Evolutionary conservation across 495 filamentous ascomycete genomes (phyloP), one percentile per base, ranked within the genome.

Genomic region (Parathielavia hyrcaniae): DNA sequence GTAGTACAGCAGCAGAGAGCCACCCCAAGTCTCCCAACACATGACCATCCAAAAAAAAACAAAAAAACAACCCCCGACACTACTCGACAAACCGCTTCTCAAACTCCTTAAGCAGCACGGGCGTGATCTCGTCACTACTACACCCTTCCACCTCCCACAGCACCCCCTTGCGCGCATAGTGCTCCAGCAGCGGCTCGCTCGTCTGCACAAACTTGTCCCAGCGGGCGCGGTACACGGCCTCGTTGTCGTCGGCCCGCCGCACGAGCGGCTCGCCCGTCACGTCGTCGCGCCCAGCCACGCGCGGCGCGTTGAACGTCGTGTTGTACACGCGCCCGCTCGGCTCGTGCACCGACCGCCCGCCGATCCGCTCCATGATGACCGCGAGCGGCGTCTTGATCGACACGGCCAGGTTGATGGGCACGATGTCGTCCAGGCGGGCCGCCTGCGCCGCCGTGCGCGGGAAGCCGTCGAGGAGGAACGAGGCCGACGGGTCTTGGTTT

Each of bases 391-490:
- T 88, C 59, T 74, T 68, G 50, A 85, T 73, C 53, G 81, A 81
- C 50, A 96, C 85, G 61, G 89, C 93, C 59, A 96, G 81, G 73
- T 98, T 98, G 62, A 98, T 90, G 4, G 90, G 88, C 36, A 98
- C 82, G 13, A 95, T 77, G 9, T 74, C 73, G 66, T 93, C 91
- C 23, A 98, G 74, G 41, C 82, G 83, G 45, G 74, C 63, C 13
- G 93, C 93, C 73, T 98, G 93, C 2, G 75, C 57, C 2, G 86
- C 84, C 17, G 90, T 98, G 59, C 93, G 87, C 5, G 93, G 93
- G 72, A 97, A 98, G 20, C 93, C 93, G 69, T 98, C 93, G 48
- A 98, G 86, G 60, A 98, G 84, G 70, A 97, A 98, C 16, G 89
- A 95, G 20, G 91, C 88, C 13, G 81, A 74, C 0, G 93, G 84